A percentile compares a stretch with the other conserved stretches of the same genome.
phyloP scores from a whole-genome alignment of 305 asterid species.

The Fraxinus velutina region DNA sequence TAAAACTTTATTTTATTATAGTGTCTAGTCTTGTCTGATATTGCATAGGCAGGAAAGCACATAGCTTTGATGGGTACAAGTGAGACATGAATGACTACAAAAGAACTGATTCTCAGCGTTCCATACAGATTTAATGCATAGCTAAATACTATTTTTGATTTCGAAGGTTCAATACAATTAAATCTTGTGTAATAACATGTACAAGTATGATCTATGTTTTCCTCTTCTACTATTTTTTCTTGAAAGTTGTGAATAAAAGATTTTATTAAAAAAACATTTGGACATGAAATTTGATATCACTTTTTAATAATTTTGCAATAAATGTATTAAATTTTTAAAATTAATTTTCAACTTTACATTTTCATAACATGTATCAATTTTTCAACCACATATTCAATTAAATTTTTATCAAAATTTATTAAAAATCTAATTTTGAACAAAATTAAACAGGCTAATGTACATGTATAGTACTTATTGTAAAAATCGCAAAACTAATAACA shows the following conservation, averaged over 20 bases:
- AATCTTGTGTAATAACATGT: not conserved
- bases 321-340: not conserved
- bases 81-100: not conserved
- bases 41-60: not conserved
- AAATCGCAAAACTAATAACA: not conserved
- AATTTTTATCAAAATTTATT: not conserved
- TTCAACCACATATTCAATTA: not conserved
- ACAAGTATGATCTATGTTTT: not conserved
- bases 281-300: not conserved
- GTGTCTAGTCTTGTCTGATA: not conserved
- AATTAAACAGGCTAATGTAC: not conserved
- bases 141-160: not conserved
- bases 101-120: not conserved
- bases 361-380: not conserved
- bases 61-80: not conserved
- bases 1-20: not conserved
- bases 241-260: not conserved
- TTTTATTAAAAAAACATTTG: not conserved
- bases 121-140: not conserved
- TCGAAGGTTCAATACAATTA: not conserved
- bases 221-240: not conserved
- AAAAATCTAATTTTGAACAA: not conserved
- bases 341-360: not conserved
- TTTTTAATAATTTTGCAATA: not conserved
- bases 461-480: not conserved